phyloP scores from a whole-genome alignment of 1,284 basidiomycete species.

The Ganoderma resinaceum region DNA sequence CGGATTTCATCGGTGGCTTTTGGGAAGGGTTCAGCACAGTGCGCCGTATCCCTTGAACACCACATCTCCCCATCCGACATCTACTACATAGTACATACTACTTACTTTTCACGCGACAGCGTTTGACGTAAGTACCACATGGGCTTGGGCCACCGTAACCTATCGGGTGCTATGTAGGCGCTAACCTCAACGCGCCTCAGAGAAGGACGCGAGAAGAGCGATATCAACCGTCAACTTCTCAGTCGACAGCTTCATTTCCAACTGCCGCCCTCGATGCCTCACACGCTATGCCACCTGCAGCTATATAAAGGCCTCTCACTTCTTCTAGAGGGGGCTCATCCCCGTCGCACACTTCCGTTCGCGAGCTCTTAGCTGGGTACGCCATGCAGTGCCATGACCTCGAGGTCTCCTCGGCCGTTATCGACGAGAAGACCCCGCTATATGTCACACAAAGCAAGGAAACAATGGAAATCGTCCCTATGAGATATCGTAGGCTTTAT shows the following conservation, averaged over 20 bases:
- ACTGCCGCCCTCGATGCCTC: conserved; percentile 1
- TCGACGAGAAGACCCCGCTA: conserved; percentile 3
- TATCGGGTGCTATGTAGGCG: not conserved
- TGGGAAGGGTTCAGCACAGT: too few relatives aligned
- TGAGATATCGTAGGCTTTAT: conserved; percentile 14
- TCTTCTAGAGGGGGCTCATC: not conserved
- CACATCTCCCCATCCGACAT: too few relatives aligned
- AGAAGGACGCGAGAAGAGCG: not conserved
- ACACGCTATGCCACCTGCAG: not conserved
- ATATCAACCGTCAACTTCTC: not conserved
- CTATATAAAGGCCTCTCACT: not conserved
- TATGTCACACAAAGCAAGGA: not conserved
- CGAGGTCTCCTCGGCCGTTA: not conserved
- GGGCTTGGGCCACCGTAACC: not conserved
- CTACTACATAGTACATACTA: too few relatives aligned
- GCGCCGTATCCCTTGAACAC: too few relatives aligned
- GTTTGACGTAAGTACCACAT: not conserved
- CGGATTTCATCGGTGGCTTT: not conserved
- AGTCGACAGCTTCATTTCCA: not conserved
- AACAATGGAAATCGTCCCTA: conserved; percentile 8
- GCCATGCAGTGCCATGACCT: not conserved
- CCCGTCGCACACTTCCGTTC: not conserved
- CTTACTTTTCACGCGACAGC: not conserved
- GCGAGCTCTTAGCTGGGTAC: not conserved
- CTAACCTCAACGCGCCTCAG: not conserved